Evolutionary conservation across 495 filamentous ascomycete genomes (phyloP), one percentile per base, ranked within the genome.

Genomic region (Peziza echinospora): DNA sequence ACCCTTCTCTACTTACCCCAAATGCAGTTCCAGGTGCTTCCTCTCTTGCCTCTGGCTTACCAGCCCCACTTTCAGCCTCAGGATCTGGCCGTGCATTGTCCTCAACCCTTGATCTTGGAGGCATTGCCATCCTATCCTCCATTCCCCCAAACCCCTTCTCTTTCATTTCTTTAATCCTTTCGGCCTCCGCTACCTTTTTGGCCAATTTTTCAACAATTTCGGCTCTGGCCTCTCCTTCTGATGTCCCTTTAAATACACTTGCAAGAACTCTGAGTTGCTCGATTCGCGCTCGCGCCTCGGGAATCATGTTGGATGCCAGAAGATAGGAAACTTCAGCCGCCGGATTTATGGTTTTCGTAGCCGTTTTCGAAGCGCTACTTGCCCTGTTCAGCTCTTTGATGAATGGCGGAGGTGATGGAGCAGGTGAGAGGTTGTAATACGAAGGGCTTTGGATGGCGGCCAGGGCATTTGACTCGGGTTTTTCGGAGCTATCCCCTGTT

Each of bases 241-340:
- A 79, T 16, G 91, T 93, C 1, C 84, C 84, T 56, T 82, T 85
- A 82, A 91, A 96, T n/a, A 96, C 76, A 10, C 62, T 61, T 11
- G 72, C 71, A 51, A 93, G 64, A 41, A 72, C 68, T 49, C 80
- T 75, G 22, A 97, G 63, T 54, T 77, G 71, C 53, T 78, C 73
- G 16, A 96, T 73, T 10, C 82, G 69, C 16, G 65, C 65, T 16
- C 70, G 70, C 1, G 87, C 89, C 21, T 75, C 74, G 46, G 84
- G 76, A 17, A 82, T 63, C 8, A 56, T 57, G 1, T 66, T 59
- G 19, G 67, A 67, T 9, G 72, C 65, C 22, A 94, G 62, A 4
- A 93, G 62, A 37, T 68, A 69, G 1, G 71, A 51, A 23, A 93
- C 76, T 61, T 96, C 84, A 10, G 70, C 70, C 13, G 74, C 73